Evolutionary conservation across 1,284 basidiomycete species (phyloP), one percentile per base, ranked within the genome.

Genomic region (Agroathelia rolfsii): DNA sequence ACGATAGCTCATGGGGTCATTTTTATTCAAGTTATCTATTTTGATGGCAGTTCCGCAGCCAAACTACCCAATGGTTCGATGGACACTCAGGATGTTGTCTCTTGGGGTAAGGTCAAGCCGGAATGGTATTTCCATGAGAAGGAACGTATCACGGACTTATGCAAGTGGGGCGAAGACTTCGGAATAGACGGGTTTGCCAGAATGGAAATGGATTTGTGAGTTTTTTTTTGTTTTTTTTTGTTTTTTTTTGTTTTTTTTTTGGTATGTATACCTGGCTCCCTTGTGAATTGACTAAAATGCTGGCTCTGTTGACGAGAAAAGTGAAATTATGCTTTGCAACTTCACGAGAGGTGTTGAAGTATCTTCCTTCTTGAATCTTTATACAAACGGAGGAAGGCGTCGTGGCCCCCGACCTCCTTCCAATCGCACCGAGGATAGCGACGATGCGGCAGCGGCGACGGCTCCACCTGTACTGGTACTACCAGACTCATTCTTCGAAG

Each of bases 311-410:
- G 22, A 14, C 12, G 11, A 11, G 3, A 26, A 11, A 35, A 72
- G 69, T 34, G 69, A 73, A 46, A 52, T 67, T 16, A 69, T 72
- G 64, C 44, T 69, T 3, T 72, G 69, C 40, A 49, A 69, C 42
- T 61, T 71, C 38, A 55, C 51, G 3, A 42, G 51, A 5, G 62
- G 64, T 1, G 41, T 71, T 10, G 47, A 58, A 13, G 32, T 62
- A 4, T 46, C 58, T n/a, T 60, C 63, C 5, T 49, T 52, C 24
- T 24, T 37, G 2, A 47, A 54, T 24, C 31, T 57, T 21, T 37
- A 39, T 7, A 32, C 27, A 5, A 33, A 28, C 13, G 24, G 13
- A 11, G 10, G 21, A 1, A 24, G 22, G 15, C 32, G 28, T n/a
- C 29, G 28, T 24, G 21, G 22, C 8, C n/a, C 20, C 31, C 36